Base-by-base conservation (phyloP, 208 protist species). In the Eutreptiella sp. region DNA sequence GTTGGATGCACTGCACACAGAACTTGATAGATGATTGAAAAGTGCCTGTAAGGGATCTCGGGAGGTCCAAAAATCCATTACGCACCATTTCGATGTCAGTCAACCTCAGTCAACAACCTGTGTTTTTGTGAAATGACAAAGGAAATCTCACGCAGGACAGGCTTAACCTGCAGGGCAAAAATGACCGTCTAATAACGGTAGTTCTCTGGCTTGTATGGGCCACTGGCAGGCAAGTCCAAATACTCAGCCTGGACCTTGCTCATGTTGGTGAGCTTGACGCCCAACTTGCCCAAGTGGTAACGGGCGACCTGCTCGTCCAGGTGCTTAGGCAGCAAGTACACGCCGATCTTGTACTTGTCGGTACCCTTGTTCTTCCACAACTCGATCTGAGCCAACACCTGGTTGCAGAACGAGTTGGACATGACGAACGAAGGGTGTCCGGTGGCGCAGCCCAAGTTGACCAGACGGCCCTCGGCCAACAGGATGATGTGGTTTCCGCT, bases 351-450 rank as follows among this genome's bases (percentile, higher is more conserved):
- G 79, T 98, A 98, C 81, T 97, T 96, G 63, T 70, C 81, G 45
- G 46, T 79, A 48, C 90, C 67, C 39, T 83, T 83, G 66, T 95
- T 85, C 32, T 72, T 89, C 92, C 93, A 97, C 16, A 99, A 86
- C 58, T 97, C 94, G 58, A 99, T 90, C 83, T 99, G 97, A 29
- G 97, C 97, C 9, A 99, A 80, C 55, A 96, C 93, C 88, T 99
- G 97, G 84, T 99, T 99, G 55, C 89, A 93, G 92, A 99, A 99
- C 33, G 95, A 98, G 87, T 83, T 94, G 39, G 91, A 97, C 97
- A 99, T 99, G 55, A 99, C 97, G 68, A 99, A 99, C n/a, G 89
- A 96, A 31, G 97, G 96, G 78, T 99, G 97, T 63, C 97, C 97
- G 67, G 81, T 97, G 73, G 95, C 97, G 86, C 97, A 99, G 66